Evolutionary conservation across 1,139 yeast species (phyloP).

Genomic region (Zygosaccharomyces sapae): DNA sequence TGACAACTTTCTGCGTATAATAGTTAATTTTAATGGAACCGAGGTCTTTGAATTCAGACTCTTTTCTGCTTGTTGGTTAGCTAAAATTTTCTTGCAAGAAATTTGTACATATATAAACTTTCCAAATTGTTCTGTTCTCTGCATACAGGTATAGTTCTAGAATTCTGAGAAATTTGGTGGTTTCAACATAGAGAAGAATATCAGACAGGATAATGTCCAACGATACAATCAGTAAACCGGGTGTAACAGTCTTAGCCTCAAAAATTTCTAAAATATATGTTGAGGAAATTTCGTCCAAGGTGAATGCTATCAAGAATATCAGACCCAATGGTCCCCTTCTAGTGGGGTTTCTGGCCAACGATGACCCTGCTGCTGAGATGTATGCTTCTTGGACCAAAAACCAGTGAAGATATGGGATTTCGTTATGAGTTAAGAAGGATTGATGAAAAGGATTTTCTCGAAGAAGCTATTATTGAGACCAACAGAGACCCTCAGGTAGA

Average conservation of each 20-base stretch:
- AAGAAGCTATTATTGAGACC: constrained; percentile 76
- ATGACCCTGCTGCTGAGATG: constrained; percentile 91
- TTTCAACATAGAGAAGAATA: neutral
- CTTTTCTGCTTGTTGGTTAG: neutral
- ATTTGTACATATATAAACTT: neutral
- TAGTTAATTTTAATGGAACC: neutral
- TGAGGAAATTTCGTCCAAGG: constrained; percentile 63
- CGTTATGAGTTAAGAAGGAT: constrained; percentile 70
- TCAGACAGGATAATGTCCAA: constrained; percentile 8
- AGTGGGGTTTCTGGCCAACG: constrained; percentile 87
- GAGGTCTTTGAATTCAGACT: neutral
- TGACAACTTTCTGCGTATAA: neutral
- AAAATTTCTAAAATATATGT: constrained; percentile 78
- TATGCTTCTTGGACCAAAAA: constrained; percentile 96
- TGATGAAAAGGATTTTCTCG: constrained; percentile 72
- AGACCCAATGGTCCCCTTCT: constrained; percentile 54
- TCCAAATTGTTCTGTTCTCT: neutral
- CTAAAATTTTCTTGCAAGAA: neutral
- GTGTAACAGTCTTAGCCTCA: constrained; percentile 82
- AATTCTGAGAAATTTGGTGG: too few species aligned
- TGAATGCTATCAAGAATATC: constrained; percentile 41
- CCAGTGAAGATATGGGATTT: constrained; percentile 82
- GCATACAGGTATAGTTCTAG: too few species aligned
- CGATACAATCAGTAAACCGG: constrained; percentile 40
- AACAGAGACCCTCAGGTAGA: constrained; percentile 71